Percentiles rank a stretch among this genome's conserved stretches.
phyloP scores from a whole-genome alignment of 805 yeast genomes.

The Candida ficus region DNA sequence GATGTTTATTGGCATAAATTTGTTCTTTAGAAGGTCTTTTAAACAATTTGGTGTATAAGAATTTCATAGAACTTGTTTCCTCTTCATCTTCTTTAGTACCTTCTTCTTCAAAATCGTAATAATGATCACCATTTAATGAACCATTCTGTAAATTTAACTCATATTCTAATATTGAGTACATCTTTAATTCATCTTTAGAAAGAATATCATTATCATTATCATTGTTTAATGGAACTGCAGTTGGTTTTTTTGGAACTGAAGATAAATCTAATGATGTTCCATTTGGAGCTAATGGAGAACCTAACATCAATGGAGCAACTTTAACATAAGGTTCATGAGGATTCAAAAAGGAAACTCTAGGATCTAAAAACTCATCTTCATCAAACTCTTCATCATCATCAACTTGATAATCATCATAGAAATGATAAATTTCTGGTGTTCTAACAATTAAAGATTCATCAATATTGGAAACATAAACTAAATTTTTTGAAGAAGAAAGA shows the following conservation, averaged over 20 bases:
- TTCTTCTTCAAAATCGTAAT: slow-evolving; percentile 1
- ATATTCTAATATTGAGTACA: slow-evolving; percentile 18
- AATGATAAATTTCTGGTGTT: slow-evolving; percentile 1
- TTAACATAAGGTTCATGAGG: slow-evolving; percentile 14
- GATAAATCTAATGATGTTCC: slow-evolving; percentile 21
- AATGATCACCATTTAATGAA: background rate
- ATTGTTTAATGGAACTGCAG: slow-evolving; percentile 12
- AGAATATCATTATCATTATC: slow-evolving; percentile 3
- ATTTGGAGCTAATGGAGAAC: slow-evolving; percentile 17
- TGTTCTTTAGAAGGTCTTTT: slow-evolving; percentile 4
- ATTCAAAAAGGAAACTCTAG: slow-evolving; percentile 13
- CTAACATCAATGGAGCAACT: slow-evolving; percentile 17
- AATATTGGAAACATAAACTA: background rate
- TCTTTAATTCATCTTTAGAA: slow-evolving; percentile 18
- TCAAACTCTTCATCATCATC: background rate
- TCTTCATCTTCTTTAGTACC: slow-evolving; percentile 4
- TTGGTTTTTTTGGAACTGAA: slow-evolving; percentile 6
- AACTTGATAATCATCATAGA: background rate
- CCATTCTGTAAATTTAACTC: slow-evolving; percentile 16
- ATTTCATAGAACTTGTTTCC: background rate
- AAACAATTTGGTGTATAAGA: too few species aligned
- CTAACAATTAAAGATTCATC: background rate
- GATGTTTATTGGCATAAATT: slow-evolving; percentile 8
- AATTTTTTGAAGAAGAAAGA: background rate
- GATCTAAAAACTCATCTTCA: slow-evolving; percentile 1